Evolutionary conservation across 306 rosid species (phyloP), one percentile per base, ranked within the genome.

Genomic region (Cucumis sativus): DNA sequence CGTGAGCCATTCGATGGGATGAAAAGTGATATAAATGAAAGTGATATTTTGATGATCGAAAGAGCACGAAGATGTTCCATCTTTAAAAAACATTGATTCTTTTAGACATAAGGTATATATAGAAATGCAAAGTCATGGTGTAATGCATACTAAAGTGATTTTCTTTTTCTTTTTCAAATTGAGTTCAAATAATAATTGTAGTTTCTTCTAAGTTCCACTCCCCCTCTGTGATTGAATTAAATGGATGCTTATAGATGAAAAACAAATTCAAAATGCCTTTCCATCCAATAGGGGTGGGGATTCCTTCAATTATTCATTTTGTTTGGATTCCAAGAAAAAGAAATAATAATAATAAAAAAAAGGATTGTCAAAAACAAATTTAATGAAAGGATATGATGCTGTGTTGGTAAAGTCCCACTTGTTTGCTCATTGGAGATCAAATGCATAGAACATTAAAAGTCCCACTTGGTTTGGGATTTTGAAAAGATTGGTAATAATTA

Each of bases 261-360:
- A 65, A 18, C 18, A 33, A 65, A 4, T 16, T 30, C 21, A 30
- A 65, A 68, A 68, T 81, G 62, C 66, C 70, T 77, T 77, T 75
- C 80, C 47, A 67, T 59, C 80, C 81, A 84, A 20, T 79, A 33
- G 85, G 85, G 85, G 85, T 73, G 84, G 87, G 85, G 82, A 85
- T 83, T 83, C 52, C 84, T 82, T 81, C 83, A 40, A 33, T 59
- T 69, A n/a, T 60, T 49, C 55, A 67, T 61, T 47, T 47, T 56
- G 41, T 37, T 55, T 71, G 55, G 55, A 43, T 18, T 16, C 58
- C 79, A 83, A 81, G 73, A 37, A 55, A 69, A 78, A 78, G 80
- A 59, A 28, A 28, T 28, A 23, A 23, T 23, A 23, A 23, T 28
- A 28, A 28, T 1, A 3, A 28, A 33, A 33, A 68, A 43, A 68